A percentile compares a stretch with the other conserved stretches of the same genome.
These are phyloP conservation scores for Tricharina praecox DNA, from an alignment of 495 filamentous ascomycete genomes.

Conservation along the genomic window DNA sequence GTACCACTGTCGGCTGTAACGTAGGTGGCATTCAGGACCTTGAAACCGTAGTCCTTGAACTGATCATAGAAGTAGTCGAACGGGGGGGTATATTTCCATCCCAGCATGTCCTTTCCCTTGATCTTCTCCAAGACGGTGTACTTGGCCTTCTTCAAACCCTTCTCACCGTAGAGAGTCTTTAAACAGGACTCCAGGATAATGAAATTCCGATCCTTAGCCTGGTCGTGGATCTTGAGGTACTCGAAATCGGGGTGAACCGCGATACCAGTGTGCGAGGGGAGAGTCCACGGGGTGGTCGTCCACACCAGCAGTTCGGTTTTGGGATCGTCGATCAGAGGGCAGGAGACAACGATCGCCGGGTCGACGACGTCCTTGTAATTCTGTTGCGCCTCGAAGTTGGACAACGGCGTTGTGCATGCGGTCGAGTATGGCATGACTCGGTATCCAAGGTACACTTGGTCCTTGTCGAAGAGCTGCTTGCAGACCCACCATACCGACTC, in stretches of 20 bases:
- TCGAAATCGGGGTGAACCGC: constrained; percentile 80
- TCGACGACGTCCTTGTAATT: constrained; percentile 92
- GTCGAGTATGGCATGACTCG: constrained; percentile 92
- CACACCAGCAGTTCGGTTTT: constrained; percentile 66
- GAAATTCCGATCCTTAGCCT: constrained; percentile 64
- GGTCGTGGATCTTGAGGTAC: constrained; percentile 81
- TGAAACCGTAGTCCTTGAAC: constrained; percentile 78
- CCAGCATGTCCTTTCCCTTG: constrained; percentile 73
- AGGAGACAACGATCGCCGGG: constrained; percentile 77
- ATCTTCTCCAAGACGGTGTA: constrained; percentile 71
- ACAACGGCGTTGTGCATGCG: constrained; percentile 71
- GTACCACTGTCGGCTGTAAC: constrained; percentile 88
- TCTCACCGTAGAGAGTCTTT: constrained; percentile 56
- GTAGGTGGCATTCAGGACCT: constrained; percentile 70
- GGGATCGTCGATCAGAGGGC: constrained; percentile 62
- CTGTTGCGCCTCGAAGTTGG: constrained; percentile 86
- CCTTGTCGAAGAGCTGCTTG: constrained; percentile 80
- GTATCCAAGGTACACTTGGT: constrained; percentile 71
- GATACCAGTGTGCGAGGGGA: constrained; percentile 69
- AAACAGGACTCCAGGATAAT: constrained; percentile 76
- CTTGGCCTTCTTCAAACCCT: constrained; percentile 94
- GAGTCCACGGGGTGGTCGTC: constrained; percentile 96
- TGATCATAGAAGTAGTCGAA: constrained; percentile 90
- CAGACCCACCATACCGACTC: constrained; percentile 95
- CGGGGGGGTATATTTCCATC: constrained; percentile 80